A percentile compares a stretch with the other conserved stretches of the same genome.
These are phyloP conservation scores for Creolimax fragrantissima DNA, from an alignment of 78 protist genomes.

Conservation along the genomic window DNA sequence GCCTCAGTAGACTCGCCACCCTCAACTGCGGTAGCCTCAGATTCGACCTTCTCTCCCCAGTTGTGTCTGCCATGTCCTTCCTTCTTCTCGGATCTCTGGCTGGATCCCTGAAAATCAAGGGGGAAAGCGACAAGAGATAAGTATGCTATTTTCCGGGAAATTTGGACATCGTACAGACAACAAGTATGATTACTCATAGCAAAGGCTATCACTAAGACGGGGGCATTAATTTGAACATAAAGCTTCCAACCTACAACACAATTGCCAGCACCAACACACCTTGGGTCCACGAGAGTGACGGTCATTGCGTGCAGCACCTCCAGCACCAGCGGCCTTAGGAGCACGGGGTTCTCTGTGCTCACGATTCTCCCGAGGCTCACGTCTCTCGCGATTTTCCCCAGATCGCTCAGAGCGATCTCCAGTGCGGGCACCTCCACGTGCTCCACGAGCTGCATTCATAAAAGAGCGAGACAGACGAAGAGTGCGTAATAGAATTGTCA, in stretches of 20 bases:
- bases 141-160: too few species aligned
- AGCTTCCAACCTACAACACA: too few species aligned
- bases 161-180: too few species aligned
- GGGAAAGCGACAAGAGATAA: too few species aligned
- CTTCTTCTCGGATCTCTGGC: not conserved
- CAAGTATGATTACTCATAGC: too few species aligned
- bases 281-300: slow-evolving; percentile 16
- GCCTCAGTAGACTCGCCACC: not conserved
- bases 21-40: not conserved
- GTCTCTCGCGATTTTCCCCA: not conserved
- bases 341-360: not conserved
- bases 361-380: not conserved
- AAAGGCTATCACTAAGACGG: too few species aligned
- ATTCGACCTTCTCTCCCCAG: not conserved
- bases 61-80: not conserved
- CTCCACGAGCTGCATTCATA: not conserved
- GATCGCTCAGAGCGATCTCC: not conserved
- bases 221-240: too few species aligned
- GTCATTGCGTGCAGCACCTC: not conserved
- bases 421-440: not conserved
- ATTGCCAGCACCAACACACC: too few species aligned
- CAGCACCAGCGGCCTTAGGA: not conserved
- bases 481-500: too few species aligned
- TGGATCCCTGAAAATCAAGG: too few species aligned
- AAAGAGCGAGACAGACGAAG: too few species aligned